Evolutionary conservation across 371 early-diverging fungal genomes (phyloP).

Genomic region (Apophysomyces trapeziformis): DNA sequence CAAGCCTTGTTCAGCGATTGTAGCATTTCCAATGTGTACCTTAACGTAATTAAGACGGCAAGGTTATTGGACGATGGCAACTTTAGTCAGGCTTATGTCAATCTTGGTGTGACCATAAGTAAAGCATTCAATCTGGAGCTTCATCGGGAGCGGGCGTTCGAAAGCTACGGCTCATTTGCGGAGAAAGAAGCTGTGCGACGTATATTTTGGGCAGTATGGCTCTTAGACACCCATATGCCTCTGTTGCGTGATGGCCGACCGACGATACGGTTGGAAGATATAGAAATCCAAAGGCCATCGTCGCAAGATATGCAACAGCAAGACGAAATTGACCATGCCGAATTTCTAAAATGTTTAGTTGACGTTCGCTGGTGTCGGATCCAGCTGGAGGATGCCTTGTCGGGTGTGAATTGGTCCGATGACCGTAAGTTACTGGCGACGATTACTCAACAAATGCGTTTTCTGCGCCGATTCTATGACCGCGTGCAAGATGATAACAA

Average conservation of each 20-base stretch:
- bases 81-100: conserved; percentile 29
- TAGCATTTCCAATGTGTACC: conserved; percentile 20
- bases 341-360: conserved; percentile 18
- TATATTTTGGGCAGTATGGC: conserved; percentile 28
- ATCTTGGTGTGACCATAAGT: conserved; percentile 23
- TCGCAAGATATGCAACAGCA: conserved; percentile 14
- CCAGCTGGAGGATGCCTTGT: conserved; percentile 16
- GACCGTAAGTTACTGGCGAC: conserved; percentile 17
- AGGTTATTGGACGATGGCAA: conserved; percentile 19
- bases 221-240: conserved; percentile 27
- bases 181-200: conserved; percentile 23
- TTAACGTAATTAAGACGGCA: conserved; percentile 25
- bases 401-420: conserved; percentile 8
- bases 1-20: conserved; percentile 21
- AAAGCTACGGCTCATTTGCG: not conserved
- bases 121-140: conserved; percentile 24
- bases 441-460: conserved; percentile 26
- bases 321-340: conserved; percentile 23
- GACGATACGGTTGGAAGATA: conserved; percentile 17
- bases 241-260: conserved; percentile 20
- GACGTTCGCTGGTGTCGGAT: conserved; percentile 28
- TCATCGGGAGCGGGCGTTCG: conserved; percentile 12
- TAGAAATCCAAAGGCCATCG: conserved; percentile 22
- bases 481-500: conserved; percentile 17
- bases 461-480: conserved; percentile 26